These are phyloP conservation scores for Elongisporangium prolatum DNA, from an alignment of 352 stramenopile species.

Conservation along the genomic window DNA sequence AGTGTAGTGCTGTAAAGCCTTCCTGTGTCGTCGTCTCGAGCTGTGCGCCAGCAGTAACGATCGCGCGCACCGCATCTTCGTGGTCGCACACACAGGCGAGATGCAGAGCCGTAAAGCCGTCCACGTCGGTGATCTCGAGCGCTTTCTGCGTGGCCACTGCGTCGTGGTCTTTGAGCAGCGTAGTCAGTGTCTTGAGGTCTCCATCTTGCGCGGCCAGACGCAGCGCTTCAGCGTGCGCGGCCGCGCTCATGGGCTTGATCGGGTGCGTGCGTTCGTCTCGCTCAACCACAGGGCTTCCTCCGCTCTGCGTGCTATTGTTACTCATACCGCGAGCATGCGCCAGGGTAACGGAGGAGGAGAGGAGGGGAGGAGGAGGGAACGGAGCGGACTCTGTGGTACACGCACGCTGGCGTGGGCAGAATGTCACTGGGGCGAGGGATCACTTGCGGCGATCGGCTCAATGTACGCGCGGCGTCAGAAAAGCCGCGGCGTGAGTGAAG, in stretches of 20 bases:
- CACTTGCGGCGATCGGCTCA: neutral
- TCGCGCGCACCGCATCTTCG: conserved; percentile 31
- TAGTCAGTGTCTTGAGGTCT: conserved; percentile 42
- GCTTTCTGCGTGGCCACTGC: conserved; percentile 16
- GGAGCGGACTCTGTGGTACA: neutral
- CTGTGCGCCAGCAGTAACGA: conserved; percentile 34
- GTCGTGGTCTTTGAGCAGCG: conserved; percentile 32
- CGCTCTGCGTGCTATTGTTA: conserved; percentile 39
- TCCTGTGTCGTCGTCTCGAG: conserved; percentile 42
- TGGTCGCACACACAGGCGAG: conserved; percentile 49
- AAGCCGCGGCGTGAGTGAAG: neutral
- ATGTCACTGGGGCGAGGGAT: neutral
- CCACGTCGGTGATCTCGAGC: conserved; percentile 33
- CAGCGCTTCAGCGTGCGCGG: conserved; percentile 27
- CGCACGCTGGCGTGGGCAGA: neutral
- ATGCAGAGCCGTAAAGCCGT: conserved; percentile 61
- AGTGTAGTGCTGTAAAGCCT: conserved; percentile 54
- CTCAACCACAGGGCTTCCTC: conserved; percentile 53
- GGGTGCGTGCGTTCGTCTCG: conserved; percentile 26
- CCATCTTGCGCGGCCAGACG: conserved; percentile 38
- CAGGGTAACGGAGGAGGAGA: neutral
- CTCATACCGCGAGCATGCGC: conserved; percentile 11
- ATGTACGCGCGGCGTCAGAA: neutral
- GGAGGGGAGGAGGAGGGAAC: neutral
- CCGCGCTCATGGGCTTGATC: conserved; percentile 24